phyloP scores from a whole-genome alignment of 257 asterid species.

The Cordia subcordata region DNA sequence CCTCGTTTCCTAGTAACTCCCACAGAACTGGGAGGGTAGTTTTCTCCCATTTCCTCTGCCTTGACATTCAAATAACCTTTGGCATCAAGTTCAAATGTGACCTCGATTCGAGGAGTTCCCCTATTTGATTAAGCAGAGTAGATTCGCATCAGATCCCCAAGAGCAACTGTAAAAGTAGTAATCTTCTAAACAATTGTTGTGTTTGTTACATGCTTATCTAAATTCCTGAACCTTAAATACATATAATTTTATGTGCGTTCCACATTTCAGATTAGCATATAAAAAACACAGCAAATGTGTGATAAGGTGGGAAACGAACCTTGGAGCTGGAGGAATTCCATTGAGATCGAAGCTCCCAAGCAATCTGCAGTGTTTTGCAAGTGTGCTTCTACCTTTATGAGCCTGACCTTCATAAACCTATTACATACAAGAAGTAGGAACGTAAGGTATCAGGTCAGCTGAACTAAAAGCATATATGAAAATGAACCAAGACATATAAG shows the following conservation, averaged over 20 bases:
- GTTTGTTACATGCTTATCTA: too few relatives aligned
- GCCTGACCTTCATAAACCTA: too few relatives aligned
- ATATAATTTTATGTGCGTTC: too few relatives aligned
- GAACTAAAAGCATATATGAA: too few relatives aligned
- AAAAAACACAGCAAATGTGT: too few relatives aligned
- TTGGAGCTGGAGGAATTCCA: constrained; percentile 19
- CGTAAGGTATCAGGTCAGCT: too few relatives aligned
- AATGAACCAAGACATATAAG: too few relatives aligned
- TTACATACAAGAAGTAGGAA: too few relatives aligned
- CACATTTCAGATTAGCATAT: too few relatives aligned
- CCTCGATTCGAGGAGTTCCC: constrained; percentile 17
- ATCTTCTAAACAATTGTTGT: too few relatives aligned
- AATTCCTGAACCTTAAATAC: too few relatives aligned
- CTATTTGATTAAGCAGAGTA: not conserved
- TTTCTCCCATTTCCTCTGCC: constrained; percentile 14
- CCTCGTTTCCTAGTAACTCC: constrained; percentile 9
- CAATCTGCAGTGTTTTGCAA: constrained; percentile 3
- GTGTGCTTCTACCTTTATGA: constrained; percentile 7
- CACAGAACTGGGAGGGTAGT: constrained; percentile 1
- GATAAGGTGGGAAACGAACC: constrained; percentile 1
- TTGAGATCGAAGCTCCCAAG: constrained; percentile 7
- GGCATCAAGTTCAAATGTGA: constrained; percentile 13
- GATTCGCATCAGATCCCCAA: not conserved
- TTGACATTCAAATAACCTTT: constrained; percentile 10
- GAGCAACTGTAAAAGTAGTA: too few relatives aligned